Base-by-base conservation (phyloP, 371 early-diverging fungal species). In the Caulochytrium protostelioides region DNA sequence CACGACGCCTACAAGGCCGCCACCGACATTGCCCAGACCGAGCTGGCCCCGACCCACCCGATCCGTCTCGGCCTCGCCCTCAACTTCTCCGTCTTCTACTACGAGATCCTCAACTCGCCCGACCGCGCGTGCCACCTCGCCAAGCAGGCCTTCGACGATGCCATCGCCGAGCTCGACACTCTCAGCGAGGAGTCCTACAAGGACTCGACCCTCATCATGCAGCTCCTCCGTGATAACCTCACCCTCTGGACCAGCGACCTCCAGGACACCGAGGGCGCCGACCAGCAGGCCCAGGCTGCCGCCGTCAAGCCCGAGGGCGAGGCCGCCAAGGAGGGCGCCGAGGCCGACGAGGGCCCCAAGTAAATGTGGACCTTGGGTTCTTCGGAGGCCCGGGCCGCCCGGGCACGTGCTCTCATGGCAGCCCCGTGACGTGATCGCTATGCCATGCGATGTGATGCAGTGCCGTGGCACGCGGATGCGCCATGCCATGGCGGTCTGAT, bases 1-100 rank as follows among this genome's bases (percentile, higher is more conserved):
- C 79, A 89, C 51, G 79, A 83, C 34, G 83, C 94, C 27, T 99
- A 99, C 78, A 83, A 89, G 72, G 64, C 65, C 32, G 98, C 98
- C 47, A 85, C 83, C 26, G 89, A 72, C 47, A 72, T 87, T 61
- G 95, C 99, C 42, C 75, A 77, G 53, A 79, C 77, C 21, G 82
- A 86, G 44, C 70, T 98, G 13, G 76, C 91, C 22, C 80, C 91
- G 27, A 98, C 98, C 34, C 94, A 97, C 68, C 98, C 99, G 33
- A 91, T 97, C 54, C 89, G 97, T 44, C 80, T 99, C 30, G 99
- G 99, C 35, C 76, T 99, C 41, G 92, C 95, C 39, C 72, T 99
- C 50, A 99, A 99, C 82, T 98, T 91, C 70, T 97, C 98, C n/a
- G 99, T 99, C 26, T 98, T 98, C 70, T 92, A 92, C 78, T 98